phyloP scores from a whole-genome alignment of 441 rosid genomes.

The Theobroma grandiflorum region DNA sequence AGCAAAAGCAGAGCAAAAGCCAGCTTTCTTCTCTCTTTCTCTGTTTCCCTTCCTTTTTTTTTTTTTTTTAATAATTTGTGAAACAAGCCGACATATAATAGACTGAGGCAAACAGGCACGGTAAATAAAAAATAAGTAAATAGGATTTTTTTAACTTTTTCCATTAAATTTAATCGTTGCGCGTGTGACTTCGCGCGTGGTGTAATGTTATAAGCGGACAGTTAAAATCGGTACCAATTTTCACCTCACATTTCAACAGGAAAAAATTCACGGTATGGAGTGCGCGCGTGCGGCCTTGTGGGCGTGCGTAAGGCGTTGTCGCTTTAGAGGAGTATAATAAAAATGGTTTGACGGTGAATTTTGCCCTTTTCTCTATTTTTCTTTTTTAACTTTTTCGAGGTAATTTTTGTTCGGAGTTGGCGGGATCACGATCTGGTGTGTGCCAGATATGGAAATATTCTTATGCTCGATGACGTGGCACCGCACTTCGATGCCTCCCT shows the following conservation, averaged over 20 bases:
- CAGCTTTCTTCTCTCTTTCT: constrained; percentile 44
- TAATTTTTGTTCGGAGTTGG: constrained; percentile 18
- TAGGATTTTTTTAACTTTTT: background rate
- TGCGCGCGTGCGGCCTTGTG: constrained; percentile 21
- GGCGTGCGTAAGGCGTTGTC: constrained; percentile 12
- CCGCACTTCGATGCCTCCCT: constrained; percentile 36
- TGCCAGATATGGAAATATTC: constrained; percentile 45
- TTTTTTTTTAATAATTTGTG: constrained; percentile 28
- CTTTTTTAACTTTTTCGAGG: constrained; percentile 2
- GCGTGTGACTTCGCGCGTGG: constrained; percentile 24
- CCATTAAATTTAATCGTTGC: background rate
- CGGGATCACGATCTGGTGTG: constrained; percentile 37
- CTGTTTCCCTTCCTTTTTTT: constrained; percentile 13
- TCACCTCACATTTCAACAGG: constrained; percentile 18
- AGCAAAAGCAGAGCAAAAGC: constrained; percentile 56
- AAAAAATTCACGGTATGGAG: background rate
- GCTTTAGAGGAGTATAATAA: background rate
- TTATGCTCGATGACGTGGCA: constrained; percentile 43
- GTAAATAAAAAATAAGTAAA: constrained; percentile 14
- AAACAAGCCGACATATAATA: constrained; percentile 81
- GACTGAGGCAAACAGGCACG: constrained; percentile 49
- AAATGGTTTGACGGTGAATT: background rate
- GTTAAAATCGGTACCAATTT: constrained; percentile 13
- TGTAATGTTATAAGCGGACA: constrained; percentile 27
- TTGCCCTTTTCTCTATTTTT: constrained; percentile 12